Conservation (phyloP, 257 asterid species). For the Solanum phureja region DNA sequence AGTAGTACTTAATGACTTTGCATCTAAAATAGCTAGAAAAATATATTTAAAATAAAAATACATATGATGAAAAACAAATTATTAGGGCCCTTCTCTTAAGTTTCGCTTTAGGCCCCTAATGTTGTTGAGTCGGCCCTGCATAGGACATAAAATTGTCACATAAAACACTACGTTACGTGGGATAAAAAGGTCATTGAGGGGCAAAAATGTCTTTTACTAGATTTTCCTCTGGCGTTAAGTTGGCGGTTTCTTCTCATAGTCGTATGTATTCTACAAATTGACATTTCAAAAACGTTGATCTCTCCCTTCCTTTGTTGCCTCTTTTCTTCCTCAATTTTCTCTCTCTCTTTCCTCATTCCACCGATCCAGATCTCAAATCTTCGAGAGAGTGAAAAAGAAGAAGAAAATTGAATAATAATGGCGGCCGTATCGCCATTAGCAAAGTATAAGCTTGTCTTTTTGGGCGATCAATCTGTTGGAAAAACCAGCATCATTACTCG, state of each 20-base stretch:
- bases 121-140: no score
- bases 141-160: no score
- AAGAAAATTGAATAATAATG: not conserved
- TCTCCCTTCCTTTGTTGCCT: not conserved
- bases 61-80: no score
- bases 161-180: no score
- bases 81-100: no score
- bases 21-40: no score
- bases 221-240: not conserved
- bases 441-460: not conserved
- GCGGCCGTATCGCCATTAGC: conserved; percentile 4
- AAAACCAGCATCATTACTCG: not conserved
- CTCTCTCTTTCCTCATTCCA: not conserved
- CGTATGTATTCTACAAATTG: not conserved
- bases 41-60: no score
- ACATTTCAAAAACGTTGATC: not conserved
- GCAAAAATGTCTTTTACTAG: not conserved
- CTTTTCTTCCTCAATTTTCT: not conserved
- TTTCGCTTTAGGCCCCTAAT: no score
- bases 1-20: no score
- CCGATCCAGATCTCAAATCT: not conserved
- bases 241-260: not conserved
- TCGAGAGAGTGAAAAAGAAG: not conserved
- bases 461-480: conserved; percentile 2
- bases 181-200: not conserved